phyloP scores from a whole-genome alignment of 2,329 filamentous ascomycete species.

The Scedosporium minutisporum region DNA sequence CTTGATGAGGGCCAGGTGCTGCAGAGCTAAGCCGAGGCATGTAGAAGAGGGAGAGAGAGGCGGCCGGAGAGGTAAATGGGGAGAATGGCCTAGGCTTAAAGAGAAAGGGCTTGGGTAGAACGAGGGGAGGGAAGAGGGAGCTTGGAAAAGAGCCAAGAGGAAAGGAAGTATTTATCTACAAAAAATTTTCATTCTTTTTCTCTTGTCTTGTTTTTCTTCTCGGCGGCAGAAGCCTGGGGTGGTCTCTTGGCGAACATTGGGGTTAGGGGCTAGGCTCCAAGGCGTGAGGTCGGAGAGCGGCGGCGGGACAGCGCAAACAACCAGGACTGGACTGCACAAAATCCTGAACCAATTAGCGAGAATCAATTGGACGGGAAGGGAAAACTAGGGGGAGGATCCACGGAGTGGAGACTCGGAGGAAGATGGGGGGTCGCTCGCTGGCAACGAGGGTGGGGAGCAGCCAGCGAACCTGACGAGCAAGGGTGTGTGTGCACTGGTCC shows the following conservation, averaged over 20 bases:
- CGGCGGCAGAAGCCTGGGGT: no score
- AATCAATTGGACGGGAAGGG: conserved; percentile 1
- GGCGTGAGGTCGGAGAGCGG: background rate
- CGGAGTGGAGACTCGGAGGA: background rate
- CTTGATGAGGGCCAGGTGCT: background rate
- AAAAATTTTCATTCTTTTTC: background rate
- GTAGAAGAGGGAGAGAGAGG: background rate
- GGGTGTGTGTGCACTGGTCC: background rate
- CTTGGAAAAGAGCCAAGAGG: background rate
- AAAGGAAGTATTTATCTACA: background rate
- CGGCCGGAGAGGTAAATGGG: no score
- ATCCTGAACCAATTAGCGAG: background rate
- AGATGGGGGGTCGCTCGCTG: background rate
- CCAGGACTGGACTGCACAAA: background rate
- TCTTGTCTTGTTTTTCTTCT: background rate
- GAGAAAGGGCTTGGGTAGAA: background rate
- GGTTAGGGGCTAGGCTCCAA: background rate
- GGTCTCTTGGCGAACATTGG: no score
- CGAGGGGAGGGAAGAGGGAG: background rate
- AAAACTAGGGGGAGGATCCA: background rate
- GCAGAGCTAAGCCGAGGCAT: background rate
- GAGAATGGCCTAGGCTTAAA: background rate
- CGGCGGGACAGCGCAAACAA: background rate
- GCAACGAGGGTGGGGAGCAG: no score
- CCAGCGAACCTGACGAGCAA: no score